These are phyloP conservation scores for Saccharomycopsis sp. DNA, from an alignment of 805 yeast species.

Conservation along the genomic window DNA sequence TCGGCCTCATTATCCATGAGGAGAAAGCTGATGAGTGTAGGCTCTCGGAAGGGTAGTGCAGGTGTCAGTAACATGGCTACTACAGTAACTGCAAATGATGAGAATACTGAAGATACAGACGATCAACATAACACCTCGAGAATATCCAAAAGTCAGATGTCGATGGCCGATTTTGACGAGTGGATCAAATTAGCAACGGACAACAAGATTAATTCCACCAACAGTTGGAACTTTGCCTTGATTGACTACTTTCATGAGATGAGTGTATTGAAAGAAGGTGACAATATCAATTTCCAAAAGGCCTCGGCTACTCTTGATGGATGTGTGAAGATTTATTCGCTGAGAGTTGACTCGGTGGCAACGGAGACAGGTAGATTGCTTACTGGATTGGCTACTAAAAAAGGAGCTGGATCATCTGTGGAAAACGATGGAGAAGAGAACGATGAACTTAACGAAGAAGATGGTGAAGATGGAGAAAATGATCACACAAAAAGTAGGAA, in stretches of 20 bases:
- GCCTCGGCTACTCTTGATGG: constrained; percentile 93
- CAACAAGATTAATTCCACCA: constrained; percentile 74
- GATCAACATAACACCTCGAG: constrained; percentile 32
- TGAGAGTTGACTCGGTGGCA: constrained; percentile 87
- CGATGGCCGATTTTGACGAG: constrained; percentile 55
- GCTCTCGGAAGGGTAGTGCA: background rate
- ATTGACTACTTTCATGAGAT: constrained; percentile 89
- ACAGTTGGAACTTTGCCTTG: constrained; percentile 86
- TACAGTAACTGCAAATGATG: constrained; percentile 1
- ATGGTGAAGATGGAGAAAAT: constrained; percentile 23
- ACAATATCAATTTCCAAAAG: constrained; percentile 77
- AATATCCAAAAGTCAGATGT: constrained; percentile 22
- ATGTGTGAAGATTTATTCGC: constrained; percentile 86
- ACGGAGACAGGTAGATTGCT: constrained; percentile 81
- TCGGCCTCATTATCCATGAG: background rate
- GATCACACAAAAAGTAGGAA: constrained; percentile 25
- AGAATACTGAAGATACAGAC: constrained; percentile 13
- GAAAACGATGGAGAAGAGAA: constrained; percentile 24
- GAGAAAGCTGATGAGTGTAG: constrained; percentile 3
- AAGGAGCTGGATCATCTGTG: constrained; percentile 24
- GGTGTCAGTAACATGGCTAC: background rate
- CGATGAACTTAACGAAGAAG: constrained; percentile 21
- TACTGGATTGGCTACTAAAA: constrained; percentile 59
- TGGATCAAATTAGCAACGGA: constrained; percentile 83
- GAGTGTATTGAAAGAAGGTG: constrained; percentile 66